Conservation (phyloP, 345 rosid species). For the Gynandropsis gynandra region DNA sequence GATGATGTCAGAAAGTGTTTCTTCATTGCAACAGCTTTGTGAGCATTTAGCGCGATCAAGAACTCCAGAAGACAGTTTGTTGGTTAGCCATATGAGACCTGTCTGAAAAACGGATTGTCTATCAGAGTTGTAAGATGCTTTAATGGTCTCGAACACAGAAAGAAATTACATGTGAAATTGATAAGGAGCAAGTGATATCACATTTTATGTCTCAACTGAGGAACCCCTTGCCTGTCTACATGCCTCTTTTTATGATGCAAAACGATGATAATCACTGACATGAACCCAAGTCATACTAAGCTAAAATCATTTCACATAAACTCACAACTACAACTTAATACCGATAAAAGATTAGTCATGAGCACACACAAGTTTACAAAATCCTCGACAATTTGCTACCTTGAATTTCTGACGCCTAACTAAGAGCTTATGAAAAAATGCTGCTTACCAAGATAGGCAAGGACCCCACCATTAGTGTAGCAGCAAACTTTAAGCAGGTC, state of each 20-base stretch:
- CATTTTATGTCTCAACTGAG: conserved; percentile 8
- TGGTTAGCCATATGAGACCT: conserved; percentile 64
- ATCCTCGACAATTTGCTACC: too few species aligned
- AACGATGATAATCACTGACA: background rate
- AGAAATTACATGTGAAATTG: too few species aligned
- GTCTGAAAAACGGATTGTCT: conserved; percentile 37
- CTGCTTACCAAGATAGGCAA: conserved; percentile 72
- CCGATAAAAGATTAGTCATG: too few species aligned
- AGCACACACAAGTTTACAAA: too few species aligned
- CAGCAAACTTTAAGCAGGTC: conserved; percentile 79
- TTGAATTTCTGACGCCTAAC: background rate
- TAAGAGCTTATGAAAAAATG: conserved; percentile 8
- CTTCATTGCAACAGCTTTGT: conserved; percentile 36
- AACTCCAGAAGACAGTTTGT: conserved; percentile 79
- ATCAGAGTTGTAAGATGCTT: conserved; percentile 6
- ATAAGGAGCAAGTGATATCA: background rate
- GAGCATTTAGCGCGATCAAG: conserved; percentile 70
- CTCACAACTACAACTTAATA: too few species aligned
- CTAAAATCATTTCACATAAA: background rate
- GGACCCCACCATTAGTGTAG: conserved; percentile 58
- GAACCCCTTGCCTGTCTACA: background rate
- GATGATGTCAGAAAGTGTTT: conserved; percentile 24
- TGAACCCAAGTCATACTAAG: background rate
- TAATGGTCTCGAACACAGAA: background rate
- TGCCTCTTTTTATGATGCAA: background rate